Percentiles rank a stretch among this genome's conserved stretches.
Conservation (phyloP, 2,329 filamentous ascomycete genomes). For the Colletotrichum incanum region DNA sequence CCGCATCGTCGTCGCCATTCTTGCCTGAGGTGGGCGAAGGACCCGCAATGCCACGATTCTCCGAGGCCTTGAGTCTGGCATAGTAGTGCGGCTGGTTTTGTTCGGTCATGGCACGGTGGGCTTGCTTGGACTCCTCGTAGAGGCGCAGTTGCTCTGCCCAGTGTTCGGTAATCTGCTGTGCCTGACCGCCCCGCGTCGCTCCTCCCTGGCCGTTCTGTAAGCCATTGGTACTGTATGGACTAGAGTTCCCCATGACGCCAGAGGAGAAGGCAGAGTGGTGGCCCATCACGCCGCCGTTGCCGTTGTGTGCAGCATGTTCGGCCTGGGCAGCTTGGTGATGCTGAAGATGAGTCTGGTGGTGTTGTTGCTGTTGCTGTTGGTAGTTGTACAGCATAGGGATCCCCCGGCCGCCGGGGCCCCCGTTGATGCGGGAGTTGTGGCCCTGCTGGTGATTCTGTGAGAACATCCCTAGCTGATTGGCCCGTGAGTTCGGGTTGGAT, state of each 20-base stretch:
- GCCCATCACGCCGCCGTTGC: conserved; percentile 68
- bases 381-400: conserved; percentile 80
- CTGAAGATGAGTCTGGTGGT: conserved; percentile 77
- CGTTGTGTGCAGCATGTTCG: conserved; percentile 69
- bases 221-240: conserved; percentile 69
- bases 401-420: conserved; percentile 73
- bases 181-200: conserved; percentile 64
- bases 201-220: conserved; percentile 72
- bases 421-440: conserved; percentile 84
- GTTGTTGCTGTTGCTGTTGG: conserved; percentile 73
- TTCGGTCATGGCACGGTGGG: conserved; percentile 79
- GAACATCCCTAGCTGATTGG: conserved; percentile 73
- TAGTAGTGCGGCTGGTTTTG: conserved; percentile 79
- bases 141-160: conserved; percentile 91
- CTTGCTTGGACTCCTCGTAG: conserved; percentile 82
- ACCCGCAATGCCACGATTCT: conserved; percentile 77
- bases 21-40: conserved; percentile 66
- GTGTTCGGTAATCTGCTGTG: conserved; percentile 74
- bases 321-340: conserved; percentile 74
- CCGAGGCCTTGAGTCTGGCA: conserved; percentile 78
- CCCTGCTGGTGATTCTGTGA: conserved; percentile 80
- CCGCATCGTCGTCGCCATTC: conserved; percentile 67
- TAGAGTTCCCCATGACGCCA: conserved; percentile 75
- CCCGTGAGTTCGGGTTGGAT: conserved; percentile 47
- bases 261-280: conserved; percentile 76